A percentile compares a stretch with the other conserved stretches of the same genome.
phyloP scores from a whole-genome alignment of 1,284 basidiomycete species.

The Sporisorium exsertum region DNA sequence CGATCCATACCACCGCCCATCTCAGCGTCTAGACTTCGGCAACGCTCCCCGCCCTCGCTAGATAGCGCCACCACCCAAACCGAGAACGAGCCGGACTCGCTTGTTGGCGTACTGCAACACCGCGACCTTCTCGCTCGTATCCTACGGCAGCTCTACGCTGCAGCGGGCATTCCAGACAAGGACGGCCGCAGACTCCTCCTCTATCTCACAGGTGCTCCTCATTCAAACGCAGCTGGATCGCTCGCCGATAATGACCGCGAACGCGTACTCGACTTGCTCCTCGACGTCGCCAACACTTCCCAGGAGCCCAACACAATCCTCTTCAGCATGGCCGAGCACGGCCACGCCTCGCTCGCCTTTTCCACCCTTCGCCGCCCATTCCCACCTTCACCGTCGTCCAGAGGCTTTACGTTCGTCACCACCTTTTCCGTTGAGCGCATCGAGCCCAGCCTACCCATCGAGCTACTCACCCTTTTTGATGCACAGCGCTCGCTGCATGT shows the following conservation, averaged over 20 bases:
- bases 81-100: neutral
- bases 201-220: slow-evolving; percentile 9
- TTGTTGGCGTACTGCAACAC: neutral
- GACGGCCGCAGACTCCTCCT: slow-evolving; percentile 42
- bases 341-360: slow-evolving; percentile 53
- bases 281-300: slow-evolving; percentile 38
- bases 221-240: neutral
- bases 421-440: slow-evolving; percentile 52
- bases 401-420: slow-evolving; percentile 56
- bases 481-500: slow-evolving; percentile 42
- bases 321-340: slow-evolving; percentile 46
- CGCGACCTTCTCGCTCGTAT: slow-evolving; percentile 19
- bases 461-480: slow-evolving; percentile 58
- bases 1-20: slow-evolving; percentile 4
- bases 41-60: neutral
- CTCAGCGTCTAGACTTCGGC: neutral
- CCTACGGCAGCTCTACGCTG: slow-evolving; percentile 22
- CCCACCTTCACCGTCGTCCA: slow-evolving; percentile 38
- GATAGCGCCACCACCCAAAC: neutral
- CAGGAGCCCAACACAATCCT: slow-evolving; percentile 46
- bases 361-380: slow-evolving; percentile 56
- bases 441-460: slow-evolving; percentile 44
- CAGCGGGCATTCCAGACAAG: slow-evolving; percentile 43
- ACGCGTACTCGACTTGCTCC: slow-evolving; percentile 44
- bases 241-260: slow-evolving; percentile 5